Evolutionary conservation across 2,329 filamentous ascomycete genomes (phyloP).

Genomic region (Xylariales sp.): DNA sequence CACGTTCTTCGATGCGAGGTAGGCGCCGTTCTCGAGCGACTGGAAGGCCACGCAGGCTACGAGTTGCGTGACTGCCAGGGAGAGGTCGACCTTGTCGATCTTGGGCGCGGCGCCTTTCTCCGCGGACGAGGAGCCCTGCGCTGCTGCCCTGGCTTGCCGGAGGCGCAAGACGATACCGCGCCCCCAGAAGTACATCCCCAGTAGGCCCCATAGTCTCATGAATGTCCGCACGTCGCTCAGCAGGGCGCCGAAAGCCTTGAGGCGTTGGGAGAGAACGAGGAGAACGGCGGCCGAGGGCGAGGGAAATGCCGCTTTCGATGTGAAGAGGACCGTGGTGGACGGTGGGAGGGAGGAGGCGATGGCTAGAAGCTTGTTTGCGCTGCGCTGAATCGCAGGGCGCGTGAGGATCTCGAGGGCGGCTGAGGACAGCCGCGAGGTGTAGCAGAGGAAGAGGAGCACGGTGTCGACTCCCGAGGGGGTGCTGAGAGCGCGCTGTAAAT

Average conservation of each 20-base stretch:
- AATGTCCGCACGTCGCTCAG: conserved; percentile 70
- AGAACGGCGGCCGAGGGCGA: conserved; percentile 36
- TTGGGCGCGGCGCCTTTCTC: conserved; percentile 24
- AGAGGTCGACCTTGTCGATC: conserved; percentile 37
- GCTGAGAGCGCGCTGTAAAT: conserved; percentile 59
- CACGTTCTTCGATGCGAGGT: conserved; percentile 69
- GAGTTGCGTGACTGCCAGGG: conserved; percentile 65
- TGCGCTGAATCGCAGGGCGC: conserved; percentile 51
- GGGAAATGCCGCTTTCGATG: conserved; percentile 28
- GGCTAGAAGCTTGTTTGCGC: conserved; percentile 47
- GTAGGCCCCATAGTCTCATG: conserved; percentile 68
- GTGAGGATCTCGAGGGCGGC: conserved; percentile 47
- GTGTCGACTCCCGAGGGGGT: conserved; percentile 67
- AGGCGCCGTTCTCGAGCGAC: conserved; percentile 76
- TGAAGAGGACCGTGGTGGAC: conserved; percentile 41
- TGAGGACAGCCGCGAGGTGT: conserved; percentile 55
- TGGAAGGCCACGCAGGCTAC: conserved; percentile 66
- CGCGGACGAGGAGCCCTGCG: conserved; percentile 13
- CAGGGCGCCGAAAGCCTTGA: conserved; percentile 59
- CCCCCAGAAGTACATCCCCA: conserved; percentile 69
- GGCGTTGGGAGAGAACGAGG: conserved; percentile 44
- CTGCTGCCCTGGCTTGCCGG: conserved; percentile 19
- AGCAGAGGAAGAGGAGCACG: conserved; percentile 64
- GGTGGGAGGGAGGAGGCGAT: conserved; percentile 47
- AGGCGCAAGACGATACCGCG: conserved; percentile 40